phyloP scores from a whole-genome alignment of 148 eudicot genomes.

The Fallopia convolvulus region DNA sequence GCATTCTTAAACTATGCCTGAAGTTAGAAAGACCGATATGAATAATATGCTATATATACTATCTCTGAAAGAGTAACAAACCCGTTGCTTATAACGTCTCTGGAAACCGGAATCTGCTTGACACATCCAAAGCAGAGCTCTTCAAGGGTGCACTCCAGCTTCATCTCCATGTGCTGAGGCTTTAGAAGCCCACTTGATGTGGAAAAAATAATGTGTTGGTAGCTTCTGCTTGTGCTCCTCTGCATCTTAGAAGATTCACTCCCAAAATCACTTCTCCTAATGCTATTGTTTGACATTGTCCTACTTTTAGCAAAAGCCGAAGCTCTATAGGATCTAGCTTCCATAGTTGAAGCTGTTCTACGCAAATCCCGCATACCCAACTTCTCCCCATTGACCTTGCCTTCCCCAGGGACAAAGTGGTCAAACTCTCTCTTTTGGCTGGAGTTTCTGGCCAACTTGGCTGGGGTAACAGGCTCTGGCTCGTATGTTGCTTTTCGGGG shows the following conservation, averaged over 20 bases:
- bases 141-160: conserved; percentile 8
- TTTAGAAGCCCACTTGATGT: conserved; percentile 5
- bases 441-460: not conserved
- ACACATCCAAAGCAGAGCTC: conserved; percentile 14
- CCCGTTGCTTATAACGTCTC: conserved; percentile 13
- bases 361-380: not conserved
- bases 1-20: too few relatives aligned
- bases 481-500: not conserved
- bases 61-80: not conserved
- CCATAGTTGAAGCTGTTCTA: not conserved
- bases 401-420: not conserved
- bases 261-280: not conserved
- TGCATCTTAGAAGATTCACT: not conserved
- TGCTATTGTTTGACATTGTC: conserved; percentile 4
- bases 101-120: conserved; percentile 7
- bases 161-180: conserved; percentile 8
- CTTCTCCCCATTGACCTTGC: not conserved
- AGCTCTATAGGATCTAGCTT: not conserved
- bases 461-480: not conserved
- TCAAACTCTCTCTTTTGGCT: not conserved
- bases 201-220: conserved; percentile 5
- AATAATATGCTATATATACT: too few relatives aligned
- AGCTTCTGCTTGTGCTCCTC: not conserved
- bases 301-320: conserved; percentile 6
- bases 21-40: too few relatives aligned